A percentile compares a stretch with the other conserved stretches of the same genome.
Evolutionary conservation across 192 early-diverging fungal genomes (phyloP).

Genomic region (Coemansia sp.): DNA sequence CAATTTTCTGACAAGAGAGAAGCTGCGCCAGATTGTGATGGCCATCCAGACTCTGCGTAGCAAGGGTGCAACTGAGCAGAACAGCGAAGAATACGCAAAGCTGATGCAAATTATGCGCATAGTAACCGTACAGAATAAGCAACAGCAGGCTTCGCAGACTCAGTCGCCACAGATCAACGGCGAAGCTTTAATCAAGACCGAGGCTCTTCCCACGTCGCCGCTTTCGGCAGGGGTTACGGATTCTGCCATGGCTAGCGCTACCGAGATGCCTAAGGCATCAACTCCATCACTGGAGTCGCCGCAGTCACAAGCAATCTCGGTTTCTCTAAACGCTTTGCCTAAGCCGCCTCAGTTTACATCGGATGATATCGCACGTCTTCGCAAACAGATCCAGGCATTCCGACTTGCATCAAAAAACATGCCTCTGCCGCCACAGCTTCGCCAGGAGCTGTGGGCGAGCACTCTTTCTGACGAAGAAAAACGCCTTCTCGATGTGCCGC

Average conservation of each 20-base stretch:
- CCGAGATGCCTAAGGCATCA: neutral
- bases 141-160: constrained; percentile 22
- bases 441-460: constrained; percentile 65
- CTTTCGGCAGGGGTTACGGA: neutral
- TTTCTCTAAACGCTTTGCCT: neutral
- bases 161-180: neutral
- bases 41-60: constrained; percentile 56
- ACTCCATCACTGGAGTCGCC: neutral
- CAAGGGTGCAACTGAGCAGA: constrained; percentile 73
- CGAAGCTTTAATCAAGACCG: neutral
- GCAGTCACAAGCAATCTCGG: neutral
- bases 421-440: constrained; percentile 69
- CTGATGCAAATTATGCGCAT: constrained; percentile 56
- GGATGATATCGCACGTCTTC: constrained; percentile 67
- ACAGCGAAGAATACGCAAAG: constrained; percentile 70
- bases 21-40: constrained; percentile 27
- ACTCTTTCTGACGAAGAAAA: constrained; percentile 35
- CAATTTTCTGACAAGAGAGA: constrained; percentile 28
- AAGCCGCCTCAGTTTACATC: constrained; percentile 43
- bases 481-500: constrained; percentile 40
- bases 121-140: constrained; percentile 47
- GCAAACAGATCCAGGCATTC: constrained; percentile 83
- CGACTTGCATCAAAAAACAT: constrained; percentile 77
- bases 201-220: neutral
- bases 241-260: neutral